Base-by-base conservation (phyloP, 768 basidiomycete species). In the Leccinum uliginosum region DNA sequence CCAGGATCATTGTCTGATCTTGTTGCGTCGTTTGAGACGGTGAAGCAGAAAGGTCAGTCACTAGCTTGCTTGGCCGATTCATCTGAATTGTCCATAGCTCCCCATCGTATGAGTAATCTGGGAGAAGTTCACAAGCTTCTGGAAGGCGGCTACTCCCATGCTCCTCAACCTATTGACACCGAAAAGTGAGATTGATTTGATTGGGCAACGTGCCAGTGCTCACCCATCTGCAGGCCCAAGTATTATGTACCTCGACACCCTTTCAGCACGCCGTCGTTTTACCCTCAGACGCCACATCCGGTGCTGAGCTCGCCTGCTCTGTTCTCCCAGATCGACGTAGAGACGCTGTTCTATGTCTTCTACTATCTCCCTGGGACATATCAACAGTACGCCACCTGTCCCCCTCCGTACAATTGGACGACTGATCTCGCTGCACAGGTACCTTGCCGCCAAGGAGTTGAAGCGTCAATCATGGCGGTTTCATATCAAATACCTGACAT, bases 401-500 rank as follows among this genome's bases (percentile, higher is more conserved):
- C 50, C 53, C 35, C 54, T 45, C 50, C 55, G 29, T 29, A 27
- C 45, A 34, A 50, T 35, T 10, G 8, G 29, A 15, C 34, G 43
- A 52, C 62, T 61, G 27, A 46, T 46, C 19, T 38, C 40, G 15
- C 2, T 49, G 50, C 50, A 15, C 56, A 96, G 93, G 74, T 96
- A 87, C 73, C 84, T 98, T 50, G 95, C 97, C 2, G 97, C 97
- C 6, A 93, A 92, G 68, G 97, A 99, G 73, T 79, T 99, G 61
- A 98, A 98, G 77, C 83, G 90, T 50, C 96, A 98, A 70, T 94
- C 93, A 40, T 99, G 97, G 97, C 86, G 97, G 50, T 99, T 98
- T 80, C 97, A 99, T 73, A 91, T 98, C 59, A 98, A 98, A 75
- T 99, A 98, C 71, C 77, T 99, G 59, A 99, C 97, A 29, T 99